Evolutionary conservation across 1,139 yeast species (phyloP), one percentile per base, ranked within the genome.

Genomic region (Hemisphaericaspora xylofermentans): DNA sequence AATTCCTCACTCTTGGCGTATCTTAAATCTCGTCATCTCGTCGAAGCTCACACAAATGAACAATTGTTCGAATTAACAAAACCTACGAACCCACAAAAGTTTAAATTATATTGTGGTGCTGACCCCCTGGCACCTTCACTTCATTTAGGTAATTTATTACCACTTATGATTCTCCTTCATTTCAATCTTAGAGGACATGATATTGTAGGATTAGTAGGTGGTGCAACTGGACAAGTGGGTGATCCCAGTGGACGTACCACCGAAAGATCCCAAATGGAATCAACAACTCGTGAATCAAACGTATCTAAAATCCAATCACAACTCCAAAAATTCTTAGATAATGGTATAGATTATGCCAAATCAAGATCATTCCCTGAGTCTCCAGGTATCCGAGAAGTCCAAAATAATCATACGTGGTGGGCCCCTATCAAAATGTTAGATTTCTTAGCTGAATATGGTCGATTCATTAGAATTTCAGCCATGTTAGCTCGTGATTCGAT

Each of bases 151-250:
- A 93, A 93, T 54, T 65, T 94, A 43, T 69, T 93, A 33, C 98
- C 98, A 1, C 65, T 93, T 48, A 79, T 94, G 82, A 81, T 88
- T 3, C 64, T 91, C 35, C 68, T 93, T 36, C 97, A 94, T 59
- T 91, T 89, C 60, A 80, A 80, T 48, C 65, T 91, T 29, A 68
- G 94, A 27, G 98, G 98, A 1, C 96, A 91, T 58, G 78, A 79
- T 49, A 80, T 88, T 9, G 80, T 82, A 9, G 89, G 94, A 0
- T 61, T 94, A 12, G 88, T 93, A 6, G 98, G 98, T 8, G 98
- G 98, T n/a, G 98, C 98, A 8, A 93, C 99, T 0, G 98, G 97
- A 3, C 78, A 80, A 13, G 96, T 93, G 1, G 99, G 99, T 5
- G 99, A 93, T 60, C 99, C 98, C 2, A 88, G 96, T 44, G 98